Evolutionary conservation across 2,329 filamentous ascomycete species (phyloP).

Genomic region (Calycina marina): DNA sequence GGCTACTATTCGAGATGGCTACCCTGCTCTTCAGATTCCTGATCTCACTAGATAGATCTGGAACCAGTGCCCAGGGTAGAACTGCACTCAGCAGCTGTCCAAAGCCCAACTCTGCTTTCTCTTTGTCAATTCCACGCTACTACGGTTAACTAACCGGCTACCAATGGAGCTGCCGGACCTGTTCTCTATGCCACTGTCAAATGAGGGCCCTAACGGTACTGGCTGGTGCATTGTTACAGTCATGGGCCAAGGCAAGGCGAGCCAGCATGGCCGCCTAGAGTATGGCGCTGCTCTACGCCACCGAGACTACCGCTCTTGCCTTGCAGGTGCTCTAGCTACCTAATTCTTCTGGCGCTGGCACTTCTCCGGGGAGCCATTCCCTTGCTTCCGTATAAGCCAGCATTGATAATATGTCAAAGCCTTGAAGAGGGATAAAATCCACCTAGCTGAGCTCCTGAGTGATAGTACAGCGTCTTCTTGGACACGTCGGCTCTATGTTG

Average conservation of each 20-base stretch:
- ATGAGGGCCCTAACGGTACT: not conserved
- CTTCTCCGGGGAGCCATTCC: not conserved
- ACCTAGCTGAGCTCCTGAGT: not conserved
- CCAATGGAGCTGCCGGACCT: slow-evolving; percentile 1
- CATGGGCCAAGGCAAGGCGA: not conserved
- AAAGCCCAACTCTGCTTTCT: not conserved
- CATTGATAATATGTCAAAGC: slow-evolving; percentile 2
- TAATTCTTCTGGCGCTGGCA: not conserved
- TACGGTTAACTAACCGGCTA: slow-evolving; percentile 1
- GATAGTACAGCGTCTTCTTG: not conserved
- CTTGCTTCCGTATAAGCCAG: not conserved
- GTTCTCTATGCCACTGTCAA: not conserved
- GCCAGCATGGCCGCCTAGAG: not conserved
- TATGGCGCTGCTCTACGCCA: not conserved
- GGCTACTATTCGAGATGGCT: not conserved
- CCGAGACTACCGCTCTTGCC: not conserved
- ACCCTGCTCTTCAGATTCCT: not conserved
- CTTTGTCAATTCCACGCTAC: not conserved
- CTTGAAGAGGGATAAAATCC: slow-evolving; percentile 2
- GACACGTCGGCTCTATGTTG: slow-evolving; percentile 1
- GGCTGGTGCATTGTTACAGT: not conserved
- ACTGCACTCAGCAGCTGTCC: not conserved
- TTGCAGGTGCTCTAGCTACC: not conserved
- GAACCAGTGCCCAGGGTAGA: not conserved
- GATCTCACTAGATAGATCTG: not conserved